Percentiles rank a stretch among this genome's conserved stretches.
Evolutionary conservation across 1,284 basidiomycete species (phyloP).

Genomic region (Pterulicium gracile): DNA sequence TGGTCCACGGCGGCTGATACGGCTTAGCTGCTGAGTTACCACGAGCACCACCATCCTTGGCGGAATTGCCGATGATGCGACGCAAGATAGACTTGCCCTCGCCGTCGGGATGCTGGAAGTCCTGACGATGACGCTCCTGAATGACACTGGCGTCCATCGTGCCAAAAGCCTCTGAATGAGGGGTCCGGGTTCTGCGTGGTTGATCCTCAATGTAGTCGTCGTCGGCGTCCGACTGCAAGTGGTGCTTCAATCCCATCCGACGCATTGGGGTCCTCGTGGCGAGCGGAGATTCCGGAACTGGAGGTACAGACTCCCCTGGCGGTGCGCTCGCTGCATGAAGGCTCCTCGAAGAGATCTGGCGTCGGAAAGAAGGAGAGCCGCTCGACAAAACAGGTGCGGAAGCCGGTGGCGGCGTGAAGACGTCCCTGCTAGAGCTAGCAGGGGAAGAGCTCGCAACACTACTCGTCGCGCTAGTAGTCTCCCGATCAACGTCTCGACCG

Average conservation of each 20-base stretch:
- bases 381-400: neutral
- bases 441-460: conserved; percentile 2
- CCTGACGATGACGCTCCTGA: conserved; percentile 33
- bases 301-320: neutral
- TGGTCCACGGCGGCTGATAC: conserved; percentile 61
- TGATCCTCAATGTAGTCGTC: conserved; percentile 27
- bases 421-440: neutral
- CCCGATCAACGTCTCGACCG: conserved; percentile 11
- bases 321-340: neutral
- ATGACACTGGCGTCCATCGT: conserved; percentile 53
- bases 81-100: neutral
- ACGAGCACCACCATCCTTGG: neutral
- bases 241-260: neutral
- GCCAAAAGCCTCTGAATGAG: conserved; percentile 63
- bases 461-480: conserved; percentile 7
- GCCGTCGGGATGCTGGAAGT: conserved; percentile 5
- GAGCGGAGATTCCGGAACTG: neutral
- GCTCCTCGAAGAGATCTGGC: neutral
- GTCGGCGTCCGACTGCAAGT: conserved; percentile 16
- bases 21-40: conserved; percentile 3
- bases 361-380: neutral
- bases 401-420: neutral
- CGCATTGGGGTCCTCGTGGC: neutral
- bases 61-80: neutral
- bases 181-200: conserved; percentile 38